Evolutionary conservation across 805 yeast genomes (phyloP), one percentile per base, ranked within the genome.

Genomic region (Suhomyces faveliae): DNA sequence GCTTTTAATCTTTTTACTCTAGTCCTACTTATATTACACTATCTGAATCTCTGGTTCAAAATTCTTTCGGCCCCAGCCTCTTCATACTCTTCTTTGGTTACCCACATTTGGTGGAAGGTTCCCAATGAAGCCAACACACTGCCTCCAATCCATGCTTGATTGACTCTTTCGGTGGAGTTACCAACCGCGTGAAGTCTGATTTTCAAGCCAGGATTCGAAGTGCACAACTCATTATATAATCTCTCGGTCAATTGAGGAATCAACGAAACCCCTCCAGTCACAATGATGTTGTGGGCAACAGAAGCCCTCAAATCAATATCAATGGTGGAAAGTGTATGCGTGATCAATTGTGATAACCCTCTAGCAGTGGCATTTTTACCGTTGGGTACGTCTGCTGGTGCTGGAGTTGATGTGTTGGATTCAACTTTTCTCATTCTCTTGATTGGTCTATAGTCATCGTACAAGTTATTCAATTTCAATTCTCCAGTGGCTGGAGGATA

Each of bases 21-120:
- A 37, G 23, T 37, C 12, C 23, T 37, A 37, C 25, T 37, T 37
- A 13, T 33, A 19, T 37, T 37, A 37, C 40, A 27, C 53, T 52
- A 90, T 68, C 96, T 84, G 67, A 90, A 90, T 68, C 97, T 78
- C 65, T 86, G 92, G 47, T 80, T 80, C 48, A 89, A 77, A 48
- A 91, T 75, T 63, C 89, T 81, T 47, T 88, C 94, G 10, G 83
- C 83, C 5, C 97, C 97, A 21, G 83, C 89, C 65, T 91, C 97
- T 51, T 88, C 89, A 58, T 85, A 87, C 66, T 91, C 97, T 54
- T 80, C 81, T 60, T 83, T 84, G 37, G 91, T 86, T 2, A 91
- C 96, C 97, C 97, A 91, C 69, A 87, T 71, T 66, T 91, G 97
- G 65, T 91, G 97, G 76, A 91, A 91, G 2, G 96, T 88, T 27